These are phyloP conservation scores for Anthracocystis panici-leucophaei DNA, from an alignment of 1,284 basidiomycete species.

Conservation along the genomic window DNA sequence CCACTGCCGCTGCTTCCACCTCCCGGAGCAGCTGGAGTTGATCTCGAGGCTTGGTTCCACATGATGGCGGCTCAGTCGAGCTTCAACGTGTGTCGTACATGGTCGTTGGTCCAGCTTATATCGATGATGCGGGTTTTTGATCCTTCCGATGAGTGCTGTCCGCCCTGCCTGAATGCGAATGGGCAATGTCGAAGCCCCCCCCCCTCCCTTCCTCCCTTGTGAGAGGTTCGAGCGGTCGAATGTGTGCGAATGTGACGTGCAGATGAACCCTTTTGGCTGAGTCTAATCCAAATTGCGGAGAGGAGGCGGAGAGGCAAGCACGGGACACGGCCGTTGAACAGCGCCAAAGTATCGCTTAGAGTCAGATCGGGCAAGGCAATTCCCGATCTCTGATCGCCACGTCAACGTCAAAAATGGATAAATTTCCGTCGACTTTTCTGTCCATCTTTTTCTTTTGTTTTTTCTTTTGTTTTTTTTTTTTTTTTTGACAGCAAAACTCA, in stretches of 20 bases:
- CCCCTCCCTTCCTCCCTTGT: too few species aligned
- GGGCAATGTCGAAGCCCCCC: too few species aligned
- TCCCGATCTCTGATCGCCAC: neutral
- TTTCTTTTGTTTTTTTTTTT: too few species aligned
- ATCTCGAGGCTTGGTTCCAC: slow-evolving; percentile 15
- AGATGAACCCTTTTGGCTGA: neutral
- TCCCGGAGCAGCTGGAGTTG: neutral
- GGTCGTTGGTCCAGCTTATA: neutral
- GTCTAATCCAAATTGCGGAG: slow-evolving; percentile 6
- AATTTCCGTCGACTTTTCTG: neutral
- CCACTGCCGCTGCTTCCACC: slow-evolving; percentile 5
- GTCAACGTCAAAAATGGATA: neutral
- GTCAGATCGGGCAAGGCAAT: neutral
- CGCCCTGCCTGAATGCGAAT: too few species aligned
- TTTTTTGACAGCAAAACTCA: too few species aligned
- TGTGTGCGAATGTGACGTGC: too few species aligned
- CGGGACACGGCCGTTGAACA: slow-evolving; percentile 7
- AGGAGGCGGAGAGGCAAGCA: neutral
- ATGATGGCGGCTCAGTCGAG: slow-evolving; percentile 10
- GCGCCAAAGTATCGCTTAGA: neutral
- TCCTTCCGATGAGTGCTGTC: too few species aligned
- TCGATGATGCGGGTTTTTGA: neutral
- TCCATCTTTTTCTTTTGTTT: neutral
- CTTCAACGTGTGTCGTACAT: slow-evolving; percentile 3
- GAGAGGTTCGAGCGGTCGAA: too few species aligned